Conservation (phyloP, 169 alveolate genomes). For the Plasmodium berghei region DNA sequence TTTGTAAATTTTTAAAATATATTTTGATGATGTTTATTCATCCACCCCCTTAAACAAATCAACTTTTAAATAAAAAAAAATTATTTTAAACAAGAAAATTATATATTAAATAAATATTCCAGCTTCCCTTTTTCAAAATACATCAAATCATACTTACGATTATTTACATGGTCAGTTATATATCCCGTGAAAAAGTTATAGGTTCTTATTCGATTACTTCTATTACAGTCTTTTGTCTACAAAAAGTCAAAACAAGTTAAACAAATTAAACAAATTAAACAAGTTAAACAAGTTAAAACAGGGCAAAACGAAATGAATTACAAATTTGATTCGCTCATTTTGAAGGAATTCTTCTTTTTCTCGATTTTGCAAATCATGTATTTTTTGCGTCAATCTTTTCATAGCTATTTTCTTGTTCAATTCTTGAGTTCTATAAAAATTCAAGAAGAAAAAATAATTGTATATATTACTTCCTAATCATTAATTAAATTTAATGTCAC, state of each 20-base stretch:
- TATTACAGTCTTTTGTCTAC: constrained; percentile 32
- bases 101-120: constrained; percentile 33
- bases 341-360: constrained; percentile 15
- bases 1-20: too few species aligned
- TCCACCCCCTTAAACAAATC: too few species aligned
- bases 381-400: constrained; percentile 46
- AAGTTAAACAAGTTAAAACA: not conserved
- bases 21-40: too few species aligned
- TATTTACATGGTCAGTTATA: constrained; percentile 46
- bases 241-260: not conserved
- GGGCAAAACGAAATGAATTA: constrained; percentile 1
- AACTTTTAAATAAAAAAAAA: constrained; percentile 5
- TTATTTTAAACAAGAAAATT: not conserved
- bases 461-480: not conserved
- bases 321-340: constrained; percentile 39
- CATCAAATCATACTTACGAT: constrained; percentile 22
- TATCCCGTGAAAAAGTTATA: constrained; percentile 63
- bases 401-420: constrained; percentile 63
- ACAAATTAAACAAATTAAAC: not conserved
- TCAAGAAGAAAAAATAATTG: not conserved
- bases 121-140: constrained; percentile 41
- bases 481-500: not conserved
- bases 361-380: constrained; percentile 8
- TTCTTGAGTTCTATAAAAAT: constrained; percentile 57
- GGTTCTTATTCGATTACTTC: constrained; percentile 59